Base-by-base conservation (phyloP, 2,329 filamentous ascomycete genomes). In the Cyanodermella asteris region DNA sequence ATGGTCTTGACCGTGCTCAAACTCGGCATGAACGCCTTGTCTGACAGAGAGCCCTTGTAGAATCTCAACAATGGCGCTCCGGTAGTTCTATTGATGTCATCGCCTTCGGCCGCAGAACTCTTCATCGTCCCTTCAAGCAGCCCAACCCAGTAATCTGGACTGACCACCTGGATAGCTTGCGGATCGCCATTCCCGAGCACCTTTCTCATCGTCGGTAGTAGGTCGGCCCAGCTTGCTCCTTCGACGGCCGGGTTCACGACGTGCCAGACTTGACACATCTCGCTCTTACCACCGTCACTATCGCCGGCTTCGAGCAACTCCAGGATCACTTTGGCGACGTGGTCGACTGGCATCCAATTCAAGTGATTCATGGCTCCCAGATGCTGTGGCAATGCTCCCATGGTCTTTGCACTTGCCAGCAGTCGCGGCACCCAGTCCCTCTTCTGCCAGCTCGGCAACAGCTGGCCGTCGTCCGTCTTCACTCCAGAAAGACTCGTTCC, bases 261-360 rank as follows among this genome's bases (percentile, higher is more conserved):
- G n/a, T n/a, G n/a, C n/a, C n/a, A n/a, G n/a, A n/a, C n/a, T n/a
- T n/a, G n/a, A n/a, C n/a, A n/a, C n/a, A n/a, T n/a, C n/a, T n/a
- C n/a, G n/a, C n/a, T n/a, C n/a, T n/a, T n/a, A n/a, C n/a, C n/a
- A n/a, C n/a, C n/a, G n/a, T n/a, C n/a, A n/a, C n/a, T n/a, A n/a
- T n/a, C n/a, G n/a, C n/a, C n/a, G n/a, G n/a, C n/a, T n/a, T n/a
- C n/a, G n/a, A n/a, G n/a, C n/a, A n/a, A n/a, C n/a, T 50, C 46
- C 6, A 46, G 34, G 0, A 55, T 28, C 3, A 50, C 42, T 3
- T 44, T 36, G 3, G 47, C 46, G 4, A 53, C 38, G 1, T 45
- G 16, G 24, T 59, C 54, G 7, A 54, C 43, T 0, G 55, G 55
- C 2, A 59, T 31, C 53, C 54, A 59, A 25, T 56, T 49, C 3